A percentile compares a stretch with the other conserved stretches of the same genome.
Conservation (phyloP, 2,329 filamentous ascomycete genomes). For the Pseudopyricularia cyperi region DNA sequence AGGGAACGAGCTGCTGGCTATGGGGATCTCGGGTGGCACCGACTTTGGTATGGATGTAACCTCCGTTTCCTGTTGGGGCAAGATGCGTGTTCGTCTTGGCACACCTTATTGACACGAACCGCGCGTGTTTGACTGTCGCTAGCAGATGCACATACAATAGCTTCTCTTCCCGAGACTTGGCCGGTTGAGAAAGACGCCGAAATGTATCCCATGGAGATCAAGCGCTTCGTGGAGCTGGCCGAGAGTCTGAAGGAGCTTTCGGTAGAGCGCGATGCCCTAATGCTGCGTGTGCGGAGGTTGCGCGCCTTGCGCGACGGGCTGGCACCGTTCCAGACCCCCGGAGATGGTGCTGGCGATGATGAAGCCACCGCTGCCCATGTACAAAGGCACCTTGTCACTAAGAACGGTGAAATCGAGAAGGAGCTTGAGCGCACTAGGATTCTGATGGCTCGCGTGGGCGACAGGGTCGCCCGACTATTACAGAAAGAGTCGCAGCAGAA, state of each 20-base stretch:
- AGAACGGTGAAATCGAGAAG: constrained; percentile 49
- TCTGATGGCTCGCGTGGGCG: constrained; percentile 46
- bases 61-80: no score
- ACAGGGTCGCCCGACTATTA: constrained; percentile 29
- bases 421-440: constrained; percentile 56
- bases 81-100: background rate
- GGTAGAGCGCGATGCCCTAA: constrained; percentile 23
- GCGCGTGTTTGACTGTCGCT: background rate
- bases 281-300: constrained; percentile 26
- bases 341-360: constrained; percentile 6
- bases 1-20: constrained; percentile 11
- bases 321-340: constrained; percentile 26
- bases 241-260: constrained; percentile 35
- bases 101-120: constrained; percentile 8
- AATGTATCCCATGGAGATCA: constrained; percentile 30
- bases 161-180: constrained; percentile 34
- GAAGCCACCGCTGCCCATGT: constrained; percentile 22
- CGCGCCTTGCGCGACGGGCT: constrained; percentile 37
- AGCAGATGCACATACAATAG: constrained; percentile 30
- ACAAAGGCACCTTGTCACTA: constrained; percentile 55
- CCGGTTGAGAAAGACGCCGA: constrained; percentile 22
- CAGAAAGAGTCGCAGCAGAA: constrained; percentile 4
- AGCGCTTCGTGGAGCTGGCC: constrained; percentile 37
- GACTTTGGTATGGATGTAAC: constrained; percentile 25
- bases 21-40: constrained; percentile 21